Evolutionary conservation across 192 early-diverging fungal species (phyloP), one percentile per base, ranked within the genome.

Genomic region (Helicostylum pulchrum): DNA sequence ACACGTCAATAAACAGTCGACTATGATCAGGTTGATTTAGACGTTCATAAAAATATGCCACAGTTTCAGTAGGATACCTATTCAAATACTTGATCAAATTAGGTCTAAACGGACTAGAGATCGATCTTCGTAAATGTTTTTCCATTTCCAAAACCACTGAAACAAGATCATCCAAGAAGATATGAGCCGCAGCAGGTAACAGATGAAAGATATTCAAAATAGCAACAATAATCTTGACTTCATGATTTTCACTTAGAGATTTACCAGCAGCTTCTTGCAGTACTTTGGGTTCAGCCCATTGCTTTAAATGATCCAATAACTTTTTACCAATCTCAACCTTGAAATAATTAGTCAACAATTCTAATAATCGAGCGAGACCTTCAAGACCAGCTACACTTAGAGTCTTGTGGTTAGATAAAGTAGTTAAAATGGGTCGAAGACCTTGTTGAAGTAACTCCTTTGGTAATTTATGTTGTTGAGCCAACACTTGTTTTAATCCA

Each of bases 311-410:
- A 71, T 99, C 96, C 20, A 99, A 71, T 12, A 99, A 80, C 80
- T 97, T 96, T 61, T 90, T 91, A n/a, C 98, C 96, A 43, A 99
- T 96, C 68, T 99, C 95, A 10, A 93, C 92, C 69, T 97, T 99
- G 79, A 99, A 99, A 73, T 98, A 99, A 74, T 92, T 97, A 21
- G 92, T 94, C 61, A 99, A 71, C 0, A 99, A 80, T 72, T 96
- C 90, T 12, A 99, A 73, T 48, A 99, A 76, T 3, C 96, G 89
- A 4, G 94, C 95, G 36, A 99, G 76, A 1, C 96, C 96, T 52
- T 99, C 98, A 14, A 99, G 73, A 31, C 91, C 94, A 23, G 90
- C 82, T 11, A 99, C 96, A 7, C 92, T 95, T 57, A 99, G 75
- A 19, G 89, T 85, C 68, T 94, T 97, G 84, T 93, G 89, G 61